Conservation (phyloP, 306 rosid species). For the Medicago ruthenica region DNA sequence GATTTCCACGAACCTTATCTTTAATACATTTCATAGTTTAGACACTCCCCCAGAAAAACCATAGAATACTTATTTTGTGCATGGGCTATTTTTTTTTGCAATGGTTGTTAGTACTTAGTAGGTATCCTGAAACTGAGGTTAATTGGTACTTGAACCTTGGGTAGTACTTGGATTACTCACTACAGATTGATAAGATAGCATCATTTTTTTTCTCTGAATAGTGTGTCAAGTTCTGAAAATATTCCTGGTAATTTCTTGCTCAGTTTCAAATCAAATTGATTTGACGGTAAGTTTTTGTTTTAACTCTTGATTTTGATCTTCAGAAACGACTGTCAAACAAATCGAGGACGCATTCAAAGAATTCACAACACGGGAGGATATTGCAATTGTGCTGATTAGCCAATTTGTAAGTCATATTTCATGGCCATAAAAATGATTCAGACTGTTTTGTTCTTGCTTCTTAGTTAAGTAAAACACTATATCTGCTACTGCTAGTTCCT, state of each 20-base stretch:
- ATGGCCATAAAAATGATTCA: slow-evolving; percentile 20
- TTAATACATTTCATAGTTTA: slow-evolving; percentile 17
- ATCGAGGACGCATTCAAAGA: slow-evolving; percentile 98
- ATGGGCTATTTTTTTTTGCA: slow-evolving; percentile 6
- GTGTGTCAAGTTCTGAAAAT: slow-evolving; percentile 7
- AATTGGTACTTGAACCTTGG: slow-evolving; percentile 8
- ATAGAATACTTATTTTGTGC: not conserved
- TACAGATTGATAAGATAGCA: slow-evolving; percentile 17
- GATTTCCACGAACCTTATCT: slow-evolving; percentile 9
- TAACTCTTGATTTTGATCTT: slow-evolving; percentile 26
- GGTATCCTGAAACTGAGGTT: slow-evolving; percentile 27
- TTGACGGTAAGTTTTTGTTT: slow-evolving; percentile 31
- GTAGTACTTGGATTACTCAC: slow-evolving; percentile 18
- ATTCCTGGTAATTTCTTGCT: not conserved
- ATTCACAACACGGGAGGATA: slow-evolving; percentile 80
- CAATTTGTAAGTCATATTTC: slow-evolving; percentile 80
- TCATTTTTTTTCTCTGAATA: not conserved
- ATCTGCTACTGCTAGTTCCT: slow-evolving; percentile 27
- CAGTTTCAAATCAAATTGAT: slow-evolving; percentile 41
- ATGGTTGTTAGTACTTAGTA: slow-evolving; percentile 10
- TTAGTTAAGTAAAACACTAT: slow-evolving; percentile 28
- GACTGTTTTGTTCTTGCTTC: slow-evolving; percentile 5
- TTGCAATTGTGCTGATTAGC: slow-evolving; percentile 88
- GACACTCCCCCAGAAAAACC: slow-evolving; percentile 22
- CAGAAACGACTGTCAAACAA: slow-evolving; percentile 90